These are phyloP conservation scores for Globisporangium apiculatum DNA, from an alignment of 352 stramenopile species.

Conservation along the genomic window DNA sequence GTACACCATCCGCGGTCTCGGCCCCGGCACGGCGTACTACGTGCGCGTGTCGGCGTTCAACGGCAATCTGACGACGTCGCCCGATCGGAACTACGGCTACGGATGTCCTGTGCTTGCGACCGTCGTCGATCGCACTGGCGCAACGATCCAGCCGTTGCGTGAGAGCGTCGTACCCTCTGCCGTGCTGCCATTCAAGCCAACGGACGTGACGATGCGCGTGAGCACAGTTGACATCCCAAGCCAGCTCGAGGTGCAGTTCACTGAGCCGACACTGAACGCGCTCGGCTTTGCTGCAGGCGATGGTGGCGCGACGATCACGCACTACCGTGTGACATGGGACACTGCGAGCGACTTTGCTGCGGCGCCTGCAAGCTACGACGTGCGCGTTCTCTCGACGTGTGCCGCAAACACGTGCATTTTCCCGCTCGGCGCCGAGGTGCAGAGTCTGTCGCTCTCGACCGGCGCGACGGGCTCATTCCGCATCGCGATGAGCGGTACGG, in stretches of 20 bases:
- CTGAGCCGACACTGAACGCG: conserved; percentile 56
- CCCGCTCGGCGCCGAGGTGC: conserved; percentile 88
- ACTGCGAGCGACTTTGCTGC: conserved; percentile 31
- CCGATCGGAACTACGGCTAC: conserved; percentile 39
- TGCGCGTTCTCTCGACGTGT: conserved; percentile 45
- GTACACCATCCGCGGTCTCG: conserved; percentile 83
- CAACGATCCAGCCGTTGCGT: conserved; percentile 6
- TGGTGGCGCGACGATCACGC: conserved; percentile 46
- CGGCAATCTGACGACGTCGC: conserved; percentile 26
- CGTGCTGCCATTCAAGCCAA: conserved; percentile 65
- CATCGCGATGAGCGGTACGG: conserved; percentile 36
- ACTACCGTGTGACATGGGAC: conserved; percentile 64
- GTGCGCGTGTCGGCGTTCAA: conserved; percentile 89
- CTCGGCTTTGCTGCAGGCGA: conserved; percentile 50
- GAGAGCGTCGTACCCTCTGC: conserved; percentile 35
- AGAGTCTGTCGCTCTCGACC: conserved; percentile 80
- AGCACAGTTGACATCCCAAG: conserved; percentile 66
- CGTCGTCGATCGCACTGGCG: conserved; percentile 24
- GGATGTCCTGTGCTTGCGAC: conserved; percentile 45
- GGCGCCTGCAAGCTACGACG: conserved; percentile 36
- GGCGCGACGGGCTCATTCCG: conserved; percentile 66
- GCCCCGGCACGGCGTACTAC: conserved; percentile 74
- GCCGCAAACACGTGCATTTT: conserved; percentile 59
- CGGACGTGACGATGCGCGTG: conserved; percentile 63
- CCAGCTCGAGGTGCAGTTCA: conserved; percentile 75